These are phyloP conservation scores for Penicillium canariense DNA, from an alignment of 495 filamentous ascomycete species.

Conservation along the genomic window DNA sequence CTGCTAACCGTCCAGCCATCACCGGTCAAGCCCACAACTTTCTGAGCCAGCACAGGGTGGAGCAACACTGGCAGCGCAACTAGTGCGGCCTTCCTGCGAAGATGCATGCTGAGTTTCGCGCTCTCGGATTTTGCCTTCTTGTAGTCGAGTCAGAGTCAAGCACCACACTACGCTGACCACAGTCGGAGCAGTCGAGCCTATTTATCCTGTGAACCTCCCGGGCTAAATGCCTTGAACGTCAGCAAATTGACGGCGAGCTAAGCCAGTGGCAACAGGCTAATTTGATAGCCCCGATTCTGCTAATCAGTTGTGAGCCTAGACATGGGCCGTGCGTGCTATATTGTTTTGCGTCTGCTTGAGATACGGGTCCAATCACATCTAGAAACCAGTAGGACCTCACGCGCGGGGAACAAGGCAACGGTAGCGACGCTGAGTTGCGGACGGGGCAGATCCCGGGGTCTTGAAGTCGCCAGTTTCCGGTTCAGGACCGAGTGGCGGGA, in stretches of 20 bases:
- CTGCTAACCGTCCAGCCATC: constrained; percentile 57
- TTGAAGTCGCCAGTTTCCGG: constrained; percentile 8
- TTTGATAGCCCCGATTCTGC: background rate
- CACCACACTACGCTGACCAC: background rate
- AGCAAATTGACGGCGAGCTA: background rate
- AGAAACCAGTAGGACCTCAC: background rate
- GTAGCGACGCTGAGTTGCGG: constrained; percentile 20
- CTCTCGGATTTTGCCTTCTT: background rate
- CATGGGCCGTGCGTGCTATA: constrained; percentile 7
- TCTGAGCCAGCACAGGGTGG: constrained; percentile 25
- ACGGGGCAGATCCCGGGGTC: constrained; percentile 7
- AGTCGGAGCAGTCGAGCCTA: background rate
- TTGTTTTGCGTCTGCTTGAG: background rate
- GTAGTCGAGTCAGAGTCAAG: background rate
- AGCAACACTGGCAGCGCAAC: constrained; percentile 14
- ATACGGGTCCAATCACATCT: background rate
- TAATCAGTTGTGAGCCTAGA: background rate
- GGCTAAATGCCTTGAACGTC: background rate
- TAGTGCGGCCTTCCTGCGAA: constrained; percentile 16
- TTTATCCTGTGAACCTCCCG: constrained; percentile 1
- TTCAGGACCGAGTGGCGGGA: constrained; percentile 5
- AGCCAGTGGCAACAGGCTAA: constrained; percentile 4
- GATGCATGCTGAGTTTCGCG: constrained; percentile 8
- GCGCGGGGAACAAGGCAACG: constrained; percentile 25
- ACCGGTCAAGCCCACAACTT: constrained; percentile 51